These are phyloP conservation scores for Pythium monospermum DNA, from an alignment of 352 stramenopile genomes.

Conservation along the genomic window DNA sequence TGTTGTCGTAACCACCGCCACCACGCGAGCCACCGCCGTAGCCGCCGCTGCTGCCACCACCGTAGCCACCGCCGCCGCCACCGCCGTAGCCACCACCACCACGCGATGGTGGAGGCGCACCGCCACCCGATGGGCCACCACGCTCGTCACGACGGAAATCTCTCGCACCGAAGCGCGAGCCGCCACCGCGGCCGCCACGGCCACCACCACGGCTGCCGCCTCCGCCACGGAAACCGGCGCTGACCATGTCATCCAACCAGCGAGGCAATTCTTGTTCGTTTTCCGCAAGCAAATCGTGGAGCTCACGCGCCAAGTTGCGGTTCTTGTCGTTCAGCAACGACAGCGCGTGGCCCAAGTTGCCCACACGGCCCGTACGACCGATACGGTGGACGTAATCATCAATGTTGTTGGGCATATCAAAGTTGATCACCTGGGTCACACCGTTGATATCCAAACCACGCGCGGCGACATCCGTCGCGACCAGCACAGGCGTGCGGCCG, in stretches of 20 bases:
- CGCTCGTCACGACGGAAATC: constrained; percentile 85
- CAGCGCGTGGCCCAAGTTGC: constrained; percentile 95
- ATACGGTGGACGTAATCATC: constrained; percentile 99
- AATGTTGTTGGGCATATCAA: constrained; percentile 98
- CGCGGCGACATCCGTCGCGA: constrained; percentile 98
- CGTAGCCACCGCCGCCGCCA: constrained; percentile 20
- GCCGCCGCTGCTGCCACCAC: constrained; percentile 27
- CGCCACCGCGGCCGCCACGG: constrained; percentile 34
- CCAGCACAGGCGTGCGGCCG: constrained; percentile 89
- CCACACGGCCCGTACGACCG: constrained; percentile 97
- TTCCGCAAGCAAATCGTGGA: constrained; percentile 95
- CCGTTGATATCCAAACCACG: constrained; percentile 98
- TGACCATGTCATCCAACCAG: constrained; percentile 94
- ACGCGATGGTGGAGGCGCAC: constrained; percentile 20
- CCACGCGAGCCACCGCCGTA: constrained; percentile 30
- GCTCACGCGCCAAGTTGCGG: constrained; percentile 94
- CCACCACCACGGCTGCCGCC: constrained; percentile 44
- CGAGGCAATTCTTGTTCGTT: constrained; percentile 93
- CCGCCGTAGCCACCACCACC: constrained; percentile 21
- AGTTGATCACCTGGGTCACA: constrained; percentile 97
- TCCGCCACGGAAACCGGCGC: constrained; percentile 66
- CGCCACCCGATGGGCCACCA: constrained; percentile 39
- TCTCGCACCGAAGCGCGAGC: constrained; percentile 78
- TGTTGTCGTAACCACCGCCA: constrained; percentile 72
- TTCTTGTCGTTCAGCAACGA: constrained; percentile 99